Conservation (phyloP, 1,284 basidiomycete genomes). For the Cronartium quercuum region DNA sequence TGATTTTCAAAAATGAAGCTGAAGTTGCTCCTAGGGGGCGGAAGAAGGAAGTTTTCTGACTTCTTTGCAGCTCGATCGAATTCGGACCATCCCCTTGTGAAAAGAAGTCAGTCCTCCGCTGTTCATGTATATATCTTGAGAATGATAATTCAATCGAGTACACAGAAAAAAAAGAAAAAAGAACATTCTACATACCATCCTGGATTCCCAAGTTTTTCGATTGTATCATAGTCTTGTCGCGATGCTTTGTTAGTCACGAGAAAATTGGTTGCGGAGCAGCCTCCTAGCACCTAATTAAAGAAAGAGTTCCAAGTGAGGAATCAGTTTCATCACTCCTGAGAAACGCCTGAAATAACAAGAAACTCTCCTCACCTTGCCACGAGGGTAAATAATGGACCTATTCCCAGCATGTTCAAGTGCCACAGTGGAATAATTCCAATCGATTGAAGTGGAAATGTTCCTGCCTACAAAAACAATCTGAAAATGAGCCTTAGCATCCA, state of each 20-base stretch:
- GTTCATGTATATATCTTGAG: not conserved
- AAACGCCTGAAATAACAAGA: not conserved
- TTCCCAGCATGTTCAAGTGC: slow-evolving; percentile 4
- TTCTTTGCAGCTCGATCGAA: slow-evolving; percentile 26
- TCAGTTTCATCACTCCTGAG: too few relatives aligned
- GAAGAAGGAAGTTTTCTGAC: slow-evolving; percentile 17
- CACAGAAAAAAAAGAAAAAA: not conserved
- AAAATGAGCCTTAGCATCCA: not conserved
- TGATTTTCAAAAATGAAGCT: not conserved
- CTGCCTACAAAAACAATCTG: not conserved
- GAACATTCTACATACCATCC: slow-evolving; percentile 36
- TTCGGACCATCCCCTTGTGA: slow-evolving; percentile 24
- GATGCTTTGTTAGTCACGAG: slow-evolving; percentile 24
- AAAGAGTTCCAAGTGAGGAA: too few relatives aligned
- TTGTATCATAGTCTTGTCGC: slow-evolving; percentile 17
- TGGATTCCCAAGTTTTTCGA: slow-evolving; percentile 31
- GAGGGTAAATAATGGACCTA: slow-evolving; percentile 13
- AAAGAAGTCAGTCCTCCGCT: not conserved
- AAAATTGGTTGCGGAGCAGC: slow-evolving; percentile 34
- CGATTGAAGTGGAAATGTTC: not conserved
- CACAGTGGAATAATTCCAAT: slow-evolving; percentile 35
- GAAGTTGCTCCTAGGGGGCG: not conserved
- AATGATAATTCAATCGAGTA: not conserved
- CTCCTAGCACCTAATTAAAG: slow-evolving; percentile 19
- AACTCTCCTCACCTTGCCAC: slow-evolving; percentile 18